A percentile compares a stretch with the other conserved stretches of the same genome.
Conservation (phyloP, 495 filamentous ascomycete genomes). For the Usnea hakonensis region DNA sequence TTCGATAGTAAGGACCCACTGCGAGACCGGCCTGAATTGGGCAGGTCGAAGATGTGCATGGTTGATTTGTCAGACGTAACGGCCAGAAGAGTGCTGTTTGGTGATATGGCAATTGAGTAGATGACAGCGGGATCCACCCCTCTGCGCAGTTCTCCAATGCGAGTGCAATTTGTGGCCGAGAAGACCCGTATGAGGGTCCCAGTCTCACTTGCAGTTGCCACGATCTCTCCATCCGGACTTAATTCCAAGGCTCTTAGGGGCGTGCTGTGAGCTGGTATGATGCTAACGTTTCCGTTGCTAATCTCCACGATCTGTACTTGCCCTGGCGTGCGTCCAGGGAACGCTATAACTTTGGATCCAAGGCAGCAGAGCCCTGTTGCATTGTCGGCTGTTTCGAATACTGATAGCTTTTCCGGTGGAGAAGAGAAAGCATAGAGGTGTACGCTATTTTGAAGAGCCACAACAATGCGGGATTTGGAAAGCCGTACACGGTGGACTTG, state of each 20-base stretch:
- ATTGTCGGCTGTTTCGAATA: constrained; percentile 85
- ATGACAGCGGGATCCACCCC: constrained; percentile 83
- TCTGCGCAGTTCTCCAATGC: constrained; percentile 73
- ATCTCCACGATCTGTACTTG: constrained; percentile 91
- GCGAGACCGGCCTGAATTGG: constrained; percentile 29
- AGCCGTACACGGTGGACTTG: constrained; percentile 71
- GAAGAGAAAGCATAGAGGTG: constrained; percentile 78
- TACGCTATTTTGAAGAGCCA: constrained; percentile 73
- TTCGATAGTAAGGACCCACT: constrained; percentile 19
- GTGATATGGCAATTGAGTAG: constrained; percentile 81
- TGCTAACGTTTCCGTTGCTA: constrained; percentile 75
- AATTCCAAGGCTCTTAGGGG: constrained; percentile 72
- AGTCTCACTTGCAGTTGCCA: constrained; percentile 87
- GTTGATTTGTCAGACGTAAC: constrained; percentile 97
- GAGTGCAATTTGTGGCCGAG: constrained; percentile 66
- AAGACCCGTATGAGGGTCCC: constrained; percentile 86
- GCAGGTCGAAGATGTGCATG: constrained; percentile 83
- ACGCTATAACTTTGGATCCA: constrained; percentile 61
- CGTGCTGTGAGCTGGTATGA: constrained; percentile 84
- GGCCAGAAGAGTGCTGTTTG: constrained; percentile 66
- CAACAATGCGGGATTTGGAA: constrained; percentile 68
- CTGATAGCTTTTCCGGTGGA: constrained; percentile 60
- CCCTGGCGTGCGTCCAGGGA: constrained; percentile 76
- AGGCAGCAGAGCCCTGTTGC: constrained; percentile 73
- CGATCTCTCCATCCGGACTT: constrained; percentile 68